Evolutionary conservation across 306 rosid genomes (phyloP).

Genomic region (Ceratonia siliqua): DNA sequence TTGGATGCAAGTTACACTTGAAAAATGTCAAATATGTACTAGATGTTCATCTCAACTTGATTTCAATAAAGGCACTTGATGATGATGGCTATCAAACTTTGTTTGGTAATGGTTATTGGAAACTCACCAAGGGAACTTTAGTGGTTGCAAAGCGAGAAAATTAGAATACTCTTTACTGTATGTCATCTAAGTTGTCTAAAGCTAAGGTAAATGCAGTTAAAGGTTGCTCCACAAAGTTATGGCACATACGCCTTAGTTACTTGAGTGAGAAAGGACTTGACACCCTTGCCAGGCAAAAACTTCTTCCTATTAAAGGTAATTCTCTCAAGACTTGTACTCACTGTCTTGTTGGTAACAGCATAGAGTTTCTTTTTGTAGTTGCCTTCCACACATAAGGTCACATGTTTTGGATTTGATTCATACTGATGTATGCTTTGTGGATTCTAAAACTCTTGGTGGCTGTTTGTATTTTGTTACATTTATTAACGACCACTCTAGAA

Average conservation of each 20-base stretch:
- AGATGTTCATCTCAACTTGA: neutral
- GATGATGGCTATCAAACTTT: neutral
- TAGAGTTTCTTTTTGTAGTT: neutral
- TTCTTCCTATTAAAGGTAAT: too few species aligned
- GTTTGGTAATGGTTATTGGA: neutral
- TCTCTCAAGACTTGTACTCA: neutral
- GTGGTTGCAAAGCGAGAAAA: neutral
- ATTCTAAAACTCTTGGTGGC: neutral
- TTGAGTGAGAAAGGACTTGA: neutral
- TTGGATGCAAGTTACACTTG: too few species aligned
- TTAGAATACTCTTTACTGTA: neutral
- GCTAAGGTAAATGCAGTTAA: neutral
- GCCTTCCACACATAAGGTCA: neutral
- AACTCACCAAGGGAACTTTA: neutral
- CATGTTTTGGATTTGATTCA: neutral
- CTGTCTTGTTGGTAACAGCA: neutral
- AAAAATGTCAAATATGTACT: too few species aligned
- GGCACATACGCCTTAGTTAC: neutral
- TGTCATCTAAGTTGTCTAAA: too few species aligned
- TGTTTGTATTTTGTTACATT: neutral
- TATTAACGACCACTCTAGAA: neutral
- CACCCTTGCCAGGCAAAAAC: neutral
- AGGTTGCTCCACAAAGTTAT: neutral
- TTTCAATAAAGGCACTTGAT: neutral
- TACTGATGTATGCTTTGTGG: neutral